A percentile compares a stretch with the other conserved stretches of the same genome.
Evolutionary conservation across 371 early-diverging fungal genomes (phyloP).

Genomic region (Rhizomucor miehei): DNA sequence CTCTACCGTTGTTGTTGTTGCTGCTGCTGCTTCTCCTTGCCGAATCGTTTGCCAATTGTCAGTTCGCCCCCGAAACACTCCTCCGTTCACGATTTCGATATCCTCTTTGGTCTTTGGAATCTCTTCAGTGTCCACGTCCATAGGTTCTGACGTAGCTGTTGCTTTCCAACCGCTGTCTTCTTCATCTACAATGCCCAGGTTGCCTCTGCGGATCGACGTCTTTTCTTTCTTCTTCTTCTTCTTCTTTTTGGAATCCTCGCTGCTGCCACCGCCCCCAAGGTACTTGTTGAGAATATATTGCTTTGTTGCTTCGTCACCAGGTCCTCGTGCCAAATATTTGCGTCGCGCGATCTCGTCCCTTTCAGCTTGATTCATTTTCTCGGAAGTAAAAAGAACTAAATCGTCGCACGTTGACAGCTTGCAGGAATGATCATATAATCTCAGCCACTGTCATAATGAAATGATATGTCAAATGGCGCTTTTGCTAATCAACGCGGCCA

Average conservation of each 20-base stretch:
- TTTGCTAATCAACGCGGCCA: too few species aligned
- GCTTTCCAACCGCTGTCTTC: slow-evolving; percentile 48
- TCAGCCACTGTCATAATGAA: too few species aligned
- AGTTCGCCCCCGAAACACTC: slow-evolving; percentile 32
- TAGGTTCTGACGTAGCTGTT: background rate
- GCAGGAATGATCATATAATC: too few species aligned
- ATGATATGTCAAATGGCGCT: too few species aligned
- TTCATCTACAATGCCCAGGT: slow-evolving; percentile 59
- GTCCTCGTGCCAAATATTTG: slow-evolving; percentile 44
- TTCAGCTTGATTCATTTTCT: slow-evolving; percentile 29
- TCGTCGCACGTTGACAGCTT: background rate
- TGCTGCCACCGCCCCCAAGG: slow-evolving; percentile 15
- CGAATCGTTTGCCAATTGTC: slow-evolving; percentile 50
- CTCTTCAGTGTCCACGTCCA: slow-evolving; percentile 20
- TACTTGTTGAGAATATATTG: slow-evolving; percentile 48
- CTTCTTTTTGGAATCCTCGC: slow-evolving; percentile 34
- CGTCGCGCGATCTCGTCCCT: slow-evolving; percentile 27
- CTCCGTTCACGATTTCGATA: slow-evolving; percentile 8
- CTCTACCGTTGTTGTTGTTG: slow-evolving; percentile 6
- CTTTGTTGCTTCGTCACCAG: slow-evolving; percentile 47
- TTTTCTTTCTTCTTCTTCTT: slow-evolving; percentile 43
- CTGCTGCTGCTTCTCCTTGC: slow-evolving; percentile 25
- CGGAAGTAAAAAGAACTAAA: background rate
- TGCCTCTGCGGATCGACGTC: slow-evolving; percentile 36
- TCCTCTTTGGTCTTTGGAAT: slow-evolving; percentile 7